Evolutionary conservation across 768 basidiomycete species (phyloP), one percentile per base, ranked within the genome.

Genomic region (Lactifluus subvellereus): DNA sequence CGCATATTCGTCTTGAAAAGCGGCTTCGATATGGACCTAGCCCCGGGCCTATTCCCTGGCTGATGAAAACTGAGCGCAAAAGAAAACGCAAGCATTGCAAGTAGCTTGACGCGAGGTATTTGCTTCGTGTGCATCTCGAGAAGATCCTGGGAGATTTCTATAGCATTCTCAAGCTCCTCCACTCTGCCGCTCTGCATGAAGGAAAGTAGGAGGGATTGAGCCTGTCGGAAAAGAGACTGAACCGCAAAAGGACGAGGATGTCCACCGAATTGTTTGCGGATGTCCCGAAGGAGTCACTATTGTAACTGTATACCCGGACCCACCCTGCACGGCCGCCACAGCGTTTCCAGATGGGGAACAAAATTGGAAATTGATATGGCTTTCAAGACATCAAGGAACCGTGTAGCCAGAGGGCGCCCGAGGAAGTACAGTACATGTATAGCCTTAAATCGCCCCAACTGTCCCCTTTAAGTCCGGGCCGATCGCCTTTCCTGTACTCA

Each of bases 71-170:
- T 18, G 22, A 57, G 45, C 14, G 57, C 57, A 7, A 45, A 48
- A 47, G 35, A 57, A 14, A 57, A 57, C 18, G 57, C 57, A 27
- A 57, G 57, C 35, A 37, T 27, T 9, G 22, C 30, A 38, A 57
- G 47, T 27, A 57, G 20, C 16, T 57, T 57, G 45, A 38, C 20
- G 14, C 33, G 57, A 27, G 33, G 20, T 37, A 57, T 49, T 49
- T 48, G 47, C 35, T 22, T 57, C 10, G 35, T 20, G 22, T 22
- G 47, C 47, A 57, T 57, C 14, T 48, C 47, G 4, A 57, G 47
- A 30, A 57, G 35, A 35, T 57, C 47, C 14, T 20, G 47, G 3
- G 47, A 47, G 2, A 57, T 49, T 11, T 48, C 47, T 18, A 57
- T 49, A 10, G 45, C 35, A 8, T 38, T 9, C n/a, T 49, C 57